Evolutionary conservation across 768 basidiomycete genomes (phyloP).

Genomic region (Suillus subalutaceus): DNA sequence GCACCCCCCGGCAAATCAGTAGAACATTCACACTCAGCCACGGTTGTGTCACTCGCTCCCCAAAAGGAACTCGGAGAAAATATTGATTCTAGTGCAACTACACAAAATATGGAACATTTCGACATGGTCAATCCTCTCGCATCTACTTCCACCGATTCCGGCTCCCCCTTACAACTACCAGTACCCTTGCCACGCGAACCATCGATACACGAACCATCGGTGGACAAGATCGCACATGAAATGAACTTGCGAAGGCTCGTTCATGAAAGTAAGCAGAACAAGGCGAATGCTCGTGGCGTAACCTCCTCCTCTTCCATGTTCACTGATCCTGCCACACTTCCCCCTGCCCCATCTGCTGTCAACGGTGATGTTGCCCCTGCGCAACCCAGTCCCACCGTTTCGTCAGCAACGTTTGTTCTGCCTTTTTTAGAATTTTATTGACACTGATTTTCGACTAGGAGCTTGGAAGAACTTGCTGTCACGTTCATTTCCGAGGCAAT

Average conservation of each 20-base stretch:
- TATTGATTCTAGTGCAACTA: conserved; percentile 41
- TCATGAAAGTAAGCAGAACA: conserved; percentile 39
- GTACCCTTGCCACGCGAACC: neutral
- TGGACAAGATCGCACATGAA: conserved; percentile 44
- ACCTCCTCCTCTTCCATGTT: neutral
- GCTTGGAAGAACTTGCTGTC: conserved; percentile 55
- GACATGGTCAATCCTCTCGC: conserved; percentile 1
- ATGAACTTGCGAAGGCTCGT: conserved; percentile 31
- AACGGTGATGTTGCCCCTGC: neutral
- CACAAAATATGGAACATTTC: conserved; percentile 27
- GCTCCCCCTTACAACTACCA: conserved; percentile 3
- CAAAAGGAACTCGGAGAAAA: conserved; percentile 50
- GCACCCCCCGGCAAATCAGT: neutral
- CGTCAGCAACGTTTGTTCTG: conserved; percentile 7
- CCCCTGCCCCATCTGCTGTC: conserved; percentile 10
- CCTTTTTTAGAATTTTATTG: neutral
- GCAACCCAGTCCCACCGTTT: neutral
- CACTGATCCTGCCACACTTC: neutral
- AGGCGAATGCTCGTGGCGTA: conserved; percentile 38
- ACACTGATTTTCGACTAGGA: conserved; percentile 3
- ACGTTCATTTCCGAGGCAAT: conserved; percentile 63
- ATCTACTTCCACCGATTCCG: neutral
- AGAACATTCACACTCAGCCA: neutral
- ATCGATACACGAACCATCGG: conserved; percentile 1
- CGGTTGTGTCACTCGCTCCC: conserved; percentile 32